Base-by-base conservation (phyloP, 2,329 filamentous ascomycete species). In the Cladobotryum mycophilum region DNA sequence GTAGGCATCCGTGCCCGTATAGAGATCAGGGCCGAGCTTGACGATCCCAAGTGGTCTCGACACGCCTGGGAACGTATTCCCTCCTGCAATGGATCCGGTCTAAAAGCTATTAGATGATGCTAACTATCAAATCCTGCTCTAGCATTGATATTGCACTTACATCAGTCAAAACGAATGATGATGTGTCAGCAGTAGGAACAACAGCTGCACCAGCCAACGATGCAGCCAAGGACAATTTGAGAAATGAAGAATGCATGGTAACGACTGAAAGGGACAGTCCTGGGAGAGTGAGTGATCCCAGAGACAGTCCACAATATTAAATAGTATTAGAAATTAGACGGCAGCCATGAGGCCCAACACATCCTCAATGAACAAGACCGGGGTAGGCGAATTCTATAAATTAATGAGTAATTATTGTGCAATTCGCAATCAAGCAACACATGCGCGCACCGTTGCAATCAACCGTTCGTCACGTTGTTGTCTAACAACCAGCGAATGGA, bases 41-140 rank as follows among this genome's bases (percentile, higher is more conserved):
- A 76, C 71, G 55, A 78, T 70, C 17, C 74, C 74, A 35, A 76
- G 61, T 1, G 75, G 74, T 42, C 71, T 60, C 36, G 67, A 72
- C n/a, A 75, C 71, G 15, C 74, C 74, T 0, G 75, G 74, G 49
- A 78, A 78, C 0, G 71, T 76, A 54, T 77, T 77, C 8, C 75
- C 74, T 18, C 74, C 74, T 52, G 64, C 65, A 5, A 66, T 63
- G 3, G 72, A 67, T 22, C 74, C 74, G 15, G 71, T 75, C 74
- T 76, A 17, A 43, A 9, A 20, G 41, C 8, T 11, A 22, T 47
- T 20, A 7, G 13, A 14, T 53, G n/a, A 49, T 33, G 1, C 35
- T 36, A 1, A 15, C 18, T 15, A 11, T 25, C 4, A 5, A 3
- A n/a, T 12, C 3, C 2, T 11, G 14, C 17, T 40, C 30, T 5